Evolutionary conservation across 2,329 filamentous ascomycete species (phyloP).

Genomic region (Colletotrichum agaves): DNA sequence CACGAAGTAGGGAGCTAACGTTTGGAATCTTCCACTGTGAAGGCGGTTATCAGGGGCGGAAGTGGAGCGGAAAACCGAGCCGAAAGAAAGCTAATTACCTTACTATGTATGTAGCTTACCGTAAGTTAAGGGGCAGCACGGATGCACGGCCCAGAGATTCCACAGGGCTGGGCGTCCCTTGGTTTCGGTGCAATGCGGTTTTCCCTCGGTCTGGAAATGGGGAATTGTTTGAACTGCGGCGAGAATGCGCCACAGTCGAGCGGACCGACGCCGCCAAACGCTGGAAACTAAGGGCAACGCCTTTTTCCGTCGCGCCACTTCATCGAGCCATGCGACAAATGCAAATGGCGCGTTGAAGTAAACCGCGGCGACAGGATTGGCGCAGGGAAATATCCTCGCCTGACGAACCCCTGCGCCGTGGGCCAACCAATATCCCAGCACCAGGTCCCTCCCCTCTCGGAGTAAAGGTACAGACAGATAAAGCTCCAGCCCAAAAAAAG

Average conservation of each 20-base stretch:
- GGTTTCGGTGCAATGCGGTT: background rate
- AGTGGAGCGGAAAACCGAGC: too few species aligned
- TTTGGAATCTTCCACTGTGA: too few species aligned
- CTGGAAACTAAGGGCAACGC: background rate
- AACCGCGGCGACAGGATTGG: conserved; percentile 23
- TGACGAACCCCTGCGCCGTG: conserved; percentile 27
- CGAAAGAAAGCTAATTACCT: too few species aligned
- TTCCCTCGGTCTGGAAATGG: background rate
- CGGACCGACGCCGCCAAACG: background rate
- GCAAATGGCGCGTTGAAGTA: conserved; percentile 16
- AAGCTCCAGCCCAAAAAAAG: conserved; percentile 7
- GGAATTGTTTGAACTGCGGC: background rate
- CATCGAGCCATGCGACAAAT: conserved; percentile 17
- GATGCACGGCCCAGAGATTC: conserved; percentile 27
- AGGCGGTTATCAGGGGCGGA: too few species aligned
- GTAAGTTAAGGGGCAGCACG: conserved; percentile 32
- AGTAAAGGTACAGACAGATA: background rate
- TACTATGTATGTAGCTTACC: conserved; percentile 5
- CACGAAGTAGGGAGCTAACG: too few species aligned
- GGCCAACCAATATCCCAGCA: conserved; percentile 25
- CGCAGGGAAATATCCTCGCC: conserved; percentile 24
- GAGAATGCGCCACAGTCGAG: too few species aligned
- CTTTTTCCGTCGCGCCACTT: background rate
- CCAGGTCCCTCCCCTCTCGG: background rate
- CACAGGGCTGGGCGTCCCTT: conserved; percentile 24